phyloP scores from a whole-genome alignment of 495 filamentous ascomycete genomes.

The Penicillium lividum region DNA sequence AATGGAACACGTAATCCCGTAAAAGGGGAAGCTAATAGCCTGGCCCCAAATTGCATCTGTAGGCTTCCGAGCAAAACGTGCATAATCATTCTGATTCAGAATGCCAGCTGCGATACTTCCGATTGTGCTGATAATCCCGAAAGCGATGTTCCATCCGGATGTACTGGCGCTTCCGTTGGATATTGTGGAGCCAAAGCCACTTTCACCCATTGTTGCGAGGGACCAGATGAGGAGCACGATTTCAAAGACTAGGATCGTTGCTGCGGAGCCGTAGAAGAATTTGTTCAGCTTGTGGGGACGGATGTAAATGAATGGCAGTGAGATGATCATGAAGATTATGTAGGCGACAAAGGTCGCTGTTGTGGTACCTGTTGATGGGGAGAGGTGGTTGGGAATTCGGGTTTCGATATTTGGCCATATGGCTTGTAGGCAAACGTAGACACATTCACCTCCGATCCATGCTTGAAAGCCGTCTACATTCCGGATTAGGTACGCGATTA shows the following conservation, averaged over 20 bases:
- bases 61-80: constrained; percentile 25
- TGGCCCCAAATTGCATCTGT: constrained; percentile 25
- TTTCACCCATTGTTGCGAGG: constrained; percentile 16
- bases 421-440: constrained; percentile 27
- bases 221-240: constrained; percentile 18
- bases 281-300: constrained; percentile 18
- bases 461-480: constrained; percentile 26
- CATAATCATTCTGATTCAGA: constrained; percentile 28
- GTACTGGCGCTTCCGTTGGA: neutral
- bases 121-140: constrained; percentile 23
- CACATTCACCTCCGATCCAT: constrained; percentile 31
- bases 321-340: constrained; percentile 24
- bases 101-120: constrained; percentile 24
- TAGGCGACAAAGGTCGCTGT: constrained; percentile 28
- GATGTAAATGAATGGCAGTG: constrained; percentile 19
- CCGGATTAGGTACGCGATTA: neutral
- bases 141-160: constrained; percentile 20
- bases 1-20: constrained; percentile 31
- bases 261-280: constrained; percentile 17
- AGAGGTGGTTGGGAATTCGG: constrained; percentile 30
- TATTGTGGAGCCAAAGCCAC: constrained; percentile 16
- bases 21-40: constrained; percentile 18
- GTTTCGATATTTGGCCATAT: constrained; percentile 24
- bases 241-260: constrained; percentile 14
- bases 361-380: constrained; percentile 28